A percentile compares a stretch with the other conserved stretches of the same genome.
These are phyloP conservation scores for Cynara cardunculus DNA, from an alignment of 129 eudicot species.

Conservation along the genomic window DNA sequence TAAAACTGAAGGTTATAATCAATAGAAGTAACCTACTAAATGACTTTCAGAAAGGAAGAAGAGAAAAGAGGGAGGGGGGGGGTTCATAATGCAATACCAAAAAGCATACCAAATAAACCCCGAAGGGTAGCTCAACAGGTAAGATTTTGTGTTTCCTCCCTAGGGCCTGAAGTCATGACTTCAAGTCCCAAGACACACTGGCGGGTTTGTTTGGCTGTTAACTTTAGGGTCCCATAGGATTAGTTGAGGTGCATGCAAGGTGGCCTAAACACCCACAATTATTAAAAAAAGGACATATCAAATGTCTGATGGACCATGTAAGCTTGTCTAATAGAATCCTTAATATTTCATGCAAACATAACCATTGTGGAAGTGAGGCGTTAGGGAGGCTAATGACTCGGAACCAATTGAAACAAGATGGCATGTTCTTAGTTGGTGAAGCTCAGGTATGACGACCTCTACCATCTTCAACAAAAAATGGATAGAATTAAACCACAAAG, in stretches of 20 bases:
- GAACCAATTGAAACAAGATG: conserved; percentile 86
- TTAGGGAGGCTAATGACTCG: conserved; percentile 49
- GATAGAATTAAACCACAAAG: neutral
- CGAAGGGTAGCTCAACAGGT: no score
- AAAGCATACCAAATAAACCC: no score
- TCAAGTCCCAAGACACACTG: no score
- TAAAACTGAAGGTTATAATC: no score
- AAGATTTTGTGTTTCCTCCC: no score
- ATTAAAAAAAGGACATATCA: neutral
- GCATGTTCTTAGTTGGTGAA: conserved; percentile 66
- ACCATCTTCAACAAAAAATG: conserved; percentile 39
- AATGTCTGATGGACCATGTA: neutral
- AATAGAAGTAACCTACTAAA: no score
- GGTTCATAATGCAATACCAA: no score
- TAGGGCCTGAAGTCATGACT: no score
- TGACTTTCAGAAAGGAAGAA: no score
- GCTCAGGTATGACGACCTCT: conserved; percentile 84
- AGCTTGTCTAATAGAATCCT: neutral
- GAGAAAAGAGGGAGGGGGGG: no score
- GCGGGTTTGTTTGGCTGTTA: neutral
- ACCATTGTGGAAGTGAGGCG: conserved; percentile 64
- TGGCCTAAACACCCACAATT: neutral
- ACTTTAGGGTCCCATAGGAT: neutral
- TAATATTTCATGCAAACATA: conserved; percentile 26
- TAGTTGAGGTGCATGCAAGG: neutral